Percentiles rank a stretch among this genome's conserved stretches.
Conservation (phyloP, 257 asterid species). For the Striga asiatica region DNA sequence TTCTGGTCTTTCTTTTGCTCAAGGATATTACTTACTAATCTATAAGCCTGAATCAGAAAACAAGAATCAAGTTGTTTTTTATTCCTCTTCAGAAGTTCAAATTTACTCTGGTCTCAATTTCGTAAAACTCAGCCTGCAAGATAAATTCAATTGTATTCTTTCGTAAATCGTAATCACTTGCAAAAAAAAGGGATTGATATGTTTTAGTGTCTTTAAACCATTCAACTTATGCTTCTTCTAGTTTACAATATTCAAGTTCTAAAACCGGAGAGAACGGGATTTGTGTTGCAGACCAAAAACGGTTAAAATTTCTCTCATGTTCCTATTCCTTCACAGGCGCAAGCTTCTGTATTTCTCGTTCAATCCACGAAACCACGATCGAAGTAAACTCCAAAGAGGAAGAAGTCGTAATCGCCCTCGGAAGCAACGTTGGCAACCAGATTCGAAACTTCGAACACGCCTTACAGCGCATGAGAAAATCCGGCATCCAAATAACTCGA, state of each 20-base stretch:
- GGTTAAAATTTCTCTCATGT: too few species aligned
- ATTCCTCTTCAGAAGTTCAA: too few species aligned
- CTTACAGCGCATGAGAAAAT: constrained; percentile 56
- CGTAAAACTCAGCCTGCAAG: too few species aligned
- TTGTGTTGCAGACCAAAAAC: too few species aligned
- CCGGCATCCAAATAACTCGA: constrained; percentile 60
- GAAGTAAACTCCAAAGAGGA: constrained; percentile 69
- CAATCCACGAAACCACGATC: constrained; percentile 30
- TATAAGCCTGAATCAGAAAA: constrained; percentile 1
- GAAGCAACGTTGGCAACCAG: constrained; percentile 88
- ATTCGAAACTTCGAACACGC: constrained; percentile 72
- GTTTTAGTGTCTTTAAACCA: too few species aligned
- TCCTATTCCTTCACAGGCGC: constrained; percentile 17
- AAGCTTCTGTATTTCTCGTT: constrained; percentile 31
- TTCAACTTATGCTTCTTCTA: too few species aligned
- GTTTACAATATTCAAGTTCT: too few species aligned
- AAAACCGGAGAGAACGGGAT: too few species aligned
- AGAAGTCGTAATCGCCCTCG: constrained; percentile 78
- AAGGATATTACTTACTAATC: constrained; percentile 4
- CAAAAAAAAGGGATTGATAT: too few species aligned
- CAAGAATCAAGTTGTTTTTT: neutral
- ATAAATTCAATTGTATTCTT: too few species aligned
- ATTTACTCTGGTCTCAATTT: too few species aligned
- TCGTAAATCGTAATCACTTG: too few species aligned
- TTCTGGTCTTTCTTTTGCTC: neutral